These are phyloP conservation scores for Calophaca sinica DNA, from an alignment of 306 rosid genomes.

Conservation along the genomic window DNA sequence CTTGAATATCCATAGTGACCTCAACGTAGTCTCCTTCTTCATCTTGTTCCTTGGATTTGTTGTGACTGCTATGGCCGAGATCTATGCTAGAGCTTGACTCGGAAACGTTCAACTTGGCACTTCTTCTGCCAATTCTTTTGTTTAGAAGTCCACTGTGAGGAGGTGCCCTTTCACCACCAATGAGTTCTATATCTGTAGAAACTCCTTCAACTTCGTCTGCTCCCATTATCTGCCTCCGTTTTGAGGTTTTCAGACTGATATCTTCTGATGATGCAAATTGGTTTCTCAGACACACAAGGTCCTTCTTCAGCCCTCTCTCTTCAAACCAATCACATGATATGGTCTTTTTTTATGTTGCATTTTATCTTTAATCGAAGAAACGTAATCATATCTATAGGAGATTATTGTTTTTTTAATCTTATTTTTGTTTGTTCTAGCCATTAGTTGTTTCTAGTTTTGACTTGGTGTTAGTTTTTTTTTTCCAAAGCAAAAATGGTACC, in stretches of 20 bases:
- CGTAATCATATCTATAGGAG: too few species aligned
- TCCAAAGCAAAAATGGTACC: too few species aligned
- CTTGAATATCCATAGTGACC: constrained; percentile 58
- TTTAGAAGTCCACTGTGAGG: constrained; percentile 50
- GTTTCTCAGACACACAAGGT: too few species aligned
- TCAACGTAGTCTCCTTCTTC: constrained; percentile 48
- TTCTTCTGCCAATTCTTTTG: constrained; percentile 52
- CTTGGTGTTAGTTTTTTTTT: too few species aligned
- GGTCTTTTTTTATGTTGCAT: too few species aligned
- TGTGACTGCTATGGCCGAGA: neutral
- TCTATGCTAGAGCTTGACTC: constrained; percentile 24
- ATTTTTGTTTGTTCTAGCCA: too few species aligned
- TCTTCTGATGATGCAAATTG: too few species aligned
- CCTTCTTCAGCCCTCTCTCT: too few species aligned
- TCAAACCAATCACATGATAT: too few species aligned
- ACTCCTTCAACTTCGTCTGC: constrained; percentile 26
- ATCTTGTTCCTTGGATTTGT: constrained; percentile 35
- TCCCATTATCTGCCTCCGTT: constrained; percentile 40
- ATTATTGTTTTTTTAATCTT: too few species aligned
- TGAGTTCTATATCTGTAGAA: constrained; percentile 53
- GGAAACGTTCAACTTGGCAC: constrained; percentile 36
- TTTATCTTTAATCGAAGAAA: too few species aligned
- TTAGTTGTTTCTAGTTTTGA: too few species aligned
- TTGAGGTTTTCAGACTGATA: constrained; percentile 1
- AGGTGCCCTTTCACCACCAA: constrained; percentile 37